A percentile compares a stretch with the other conserved stretches of the same genome.
These are phyloP conservation scores for Pascua sp. DNA, from an alignment of 1,284 basidiomycete species.

Conservation along the genomic window DNA sequence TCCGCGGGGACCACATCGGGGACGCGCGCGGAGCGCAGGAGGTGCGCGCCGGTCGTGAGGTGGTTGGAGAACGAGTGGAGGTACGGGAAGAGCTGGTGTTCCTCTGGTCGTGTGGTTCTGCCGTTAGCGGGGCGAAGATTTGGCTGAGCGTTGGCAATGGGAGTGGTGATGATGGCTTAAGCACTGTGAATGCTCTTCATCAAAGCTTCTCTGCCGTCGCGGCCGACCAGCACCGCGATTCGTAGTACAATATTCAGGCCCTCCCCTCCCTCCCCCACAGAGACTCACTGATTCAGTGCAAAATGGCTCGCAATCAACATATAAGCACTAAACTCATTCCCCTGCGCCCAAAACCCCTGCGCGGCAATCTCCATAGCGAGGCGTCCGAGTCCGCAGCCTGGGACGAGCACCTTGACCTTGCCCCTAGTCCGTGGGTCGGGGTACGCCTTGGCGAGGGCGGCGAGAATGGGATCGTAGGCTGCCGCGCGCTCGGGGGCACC, in stretches of 20 bases:
- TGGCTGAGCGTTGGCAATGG: no score
- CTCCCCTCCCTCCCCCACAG: neutral
- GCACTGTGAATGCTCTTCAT: no score
- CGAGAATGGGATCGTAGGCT: constrained; percentile 74
- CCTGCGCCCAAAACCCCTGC: constrained; percentile 77
- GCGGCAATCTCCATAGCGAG: constrained; percentile 80
- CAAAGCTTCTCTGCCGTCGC: no score
- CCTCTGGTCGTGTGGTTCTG: constrained; percentile 64
- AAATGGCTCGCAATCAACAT: constrained; percentile 83
- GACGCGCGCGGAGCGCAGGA: constrained; percentile 66
- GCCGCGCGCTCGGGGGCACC: constrained; percentile 70
- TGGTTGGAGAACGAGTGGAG: constrained; percentile 84
- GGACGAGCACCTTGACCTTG: constrained; percentile 66
- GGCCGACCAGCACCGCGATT: no score
- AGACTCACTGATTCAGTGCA: constrained; percentile 67
- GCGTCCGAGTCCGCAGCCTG: constrained; percentile 80
- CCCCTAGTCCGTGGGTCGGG: constrained; percentile 44
- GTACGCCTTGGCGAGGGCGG: constrained; percentile 67
- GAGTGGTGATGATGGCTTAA: no score
- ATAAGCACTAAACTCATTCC: constrained; percentile 90
- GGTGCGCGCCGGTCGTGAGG: constrained; percentile 57
- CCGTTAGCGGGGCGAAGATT: neutral
- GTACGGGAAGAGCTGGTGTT: constrained; percentile 78
- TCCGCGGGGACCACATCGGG: constrained; percentile 79
- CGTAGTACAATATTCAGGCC: no score